A percentile compares a stretch with the other conserved stretches of the same genome.
These are phyloP conservation scores for Poa pratensis DNA, from an alignment of 176 grass and related monocot genomes.

Conservation along the genomic window DNA sequence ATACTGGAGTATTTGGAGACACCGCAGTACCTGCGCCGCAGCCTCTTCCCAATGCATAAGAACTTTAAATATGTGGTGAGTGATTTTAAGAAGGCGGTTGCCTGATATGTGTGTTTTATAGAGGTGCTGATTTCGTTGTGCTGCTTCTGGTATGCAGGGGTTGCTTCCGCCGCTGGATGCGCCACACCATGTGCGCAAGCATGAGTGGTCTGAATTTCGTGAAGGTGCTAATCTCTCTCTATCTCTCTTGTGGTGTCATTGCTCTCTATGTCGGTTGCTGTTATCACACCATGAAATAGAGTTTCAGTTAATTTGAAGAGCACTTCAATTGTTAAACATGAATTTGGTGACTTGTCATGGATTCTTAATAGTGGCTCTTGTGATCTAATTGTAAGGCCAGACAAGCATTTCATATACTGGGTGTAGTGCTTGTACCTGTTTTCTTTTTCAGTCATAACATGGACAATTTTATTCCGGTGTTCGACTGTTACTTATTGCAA, in stretches of 20 bases:
- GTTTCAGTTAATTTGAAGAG: neutral
- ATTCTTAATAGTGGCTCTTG: neutral
- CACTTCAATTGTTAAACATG: constrained; percentile 11
- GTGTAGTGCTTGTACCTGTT: neutral
- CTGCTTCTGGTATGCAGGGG: constrained; percentile 55
- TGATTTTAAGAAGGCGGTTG: constrained; percentile 28
- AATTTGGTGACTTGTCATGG: neutral
- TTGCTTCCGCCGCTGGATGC: constrained; percentile 95
- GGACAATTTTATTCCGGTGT: neutral
- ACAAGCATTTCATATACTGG: neutral
- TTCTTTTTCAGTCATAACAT: neutral
- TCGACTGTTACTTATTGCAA: constrained; percentile 10
- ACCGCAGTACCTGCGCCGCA: constrained; percentile 83
- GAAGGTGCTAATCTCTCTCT: constrained; percentile 65
- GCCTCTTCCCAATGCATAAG: constrained; percentile 91
- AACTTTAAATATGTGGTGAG: constrained; percentile 96
- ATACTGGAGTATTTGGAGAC: constrained; percentile 87
- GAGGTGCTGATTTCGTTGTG: constrained; percentile 21
- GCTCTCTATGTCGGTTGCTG: neutral
- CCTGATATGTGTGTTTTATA: neutral
- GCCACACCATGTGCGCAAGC: constrained; percentile 88
- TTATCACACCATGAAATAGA: constrained; percentile 7
- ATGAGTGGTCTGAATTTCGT: constrained; percentile 91
- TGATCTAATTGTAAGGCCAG: neutral
- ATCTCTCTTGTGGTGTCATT: constrained; percentile 15